These are phyloP conservation scores for Talaromyces islandicus DNA, from an alignment of 2,329 filamentous ascomycete genomes.

Conservation along the genomic window DNA sequence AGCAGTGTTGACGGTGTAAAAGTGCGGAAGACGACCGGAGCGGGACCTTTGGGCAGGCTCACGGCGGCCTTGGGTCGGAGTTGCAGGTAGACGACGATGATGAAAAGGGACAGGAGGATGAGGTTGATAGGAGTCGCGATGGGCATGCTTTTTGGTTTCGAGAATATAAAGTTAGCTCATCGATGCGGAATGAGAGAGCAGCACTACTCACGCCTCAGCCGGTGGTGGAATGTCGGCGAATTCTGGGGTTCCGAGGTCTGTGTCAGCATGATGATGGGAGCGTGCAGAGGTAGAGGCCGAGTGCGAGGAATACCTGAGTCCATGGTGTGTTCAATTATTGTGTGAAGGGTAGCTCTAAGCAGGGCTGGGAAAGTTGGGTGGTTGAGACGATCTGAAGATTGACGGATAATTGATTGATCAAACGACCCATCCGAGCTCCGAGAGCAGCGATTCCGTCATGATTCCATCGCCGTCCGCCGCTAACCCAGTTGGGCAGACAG, in stretches of 20 bases:
- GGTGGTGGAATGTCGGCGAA: slow-evolving; percentile 20
- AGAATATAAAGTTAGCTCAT: slow-evolving; percentile 5
- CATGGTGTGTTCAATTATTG: neutral
- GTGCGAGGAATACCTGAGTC: slow-evolving; percentile 3
- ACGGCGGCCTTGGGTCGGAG: slow-evolving; percentile 47
- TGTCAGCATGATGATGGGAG: slow-evolving; percentile 5
- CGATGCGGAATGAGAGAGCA: neutral
- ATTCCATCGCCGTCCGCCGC: neutral
- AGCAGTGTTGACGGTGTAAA: slow-evolving; percentile 81
- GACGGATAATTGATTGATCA: neutral
- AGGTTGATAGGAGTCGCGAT: slow-evolving; percentile 57
- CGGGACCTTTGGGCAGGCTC: slow-evolving; percentile 48
- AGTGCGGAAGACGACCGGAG: slow-evolving; percentile 75
- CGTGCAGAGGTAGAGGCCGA: neutral
- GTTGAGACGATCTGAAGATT: neutral
- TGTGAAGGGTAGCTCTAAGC: neutral
- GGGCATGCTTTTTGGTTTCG: slow-evolving; percentile 37
- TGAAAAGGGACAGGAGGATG: slow-evolving; percentile 53
- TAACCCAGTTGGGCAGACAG: neutral
- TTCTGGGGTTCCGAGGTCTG: slow-evolving; percentile 13
- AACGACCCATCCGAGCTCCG: no score
- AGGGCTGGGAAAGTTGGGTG: neutral
- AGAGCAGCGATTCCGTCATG: neutral
- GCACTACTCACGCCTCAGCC: slow-evolving; percentile 31
- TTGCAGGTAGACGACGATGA: slow-evolving; percentile 53